Conservation (phyloP, 495 filamentous ascomycete genomes). For the Neurospora sp. region DNA sequence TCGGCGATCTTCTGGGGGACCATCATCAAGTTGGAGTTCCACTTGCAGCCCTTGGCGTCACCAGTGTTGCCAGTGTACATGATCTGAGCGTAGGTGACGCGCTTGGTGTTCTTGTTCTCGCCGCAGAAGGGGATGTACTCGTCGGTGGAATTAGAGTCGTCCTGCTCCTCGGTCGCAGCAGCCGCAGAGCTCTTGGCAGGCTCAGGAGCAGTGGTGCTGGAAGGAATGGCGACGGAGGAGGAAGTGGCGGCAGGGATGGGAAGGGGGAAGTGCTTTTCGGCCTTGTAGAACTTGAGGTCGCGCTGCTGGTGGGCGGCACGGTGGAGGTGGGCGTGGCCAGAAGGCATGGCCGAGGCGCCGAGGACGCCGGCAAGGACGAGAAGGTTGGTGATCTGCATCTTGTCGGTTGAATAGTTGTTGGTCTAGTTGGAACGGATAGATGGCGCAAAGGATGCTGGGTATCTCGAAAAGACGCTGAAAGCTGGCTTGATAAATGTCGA, state of each 20-base stretch:
- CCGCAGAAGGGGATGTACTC: slow-evolving; percentile 19
- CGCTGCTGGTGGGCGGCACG: slow-evolving; percentile 16
- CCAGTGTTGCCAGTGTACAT: slow-evolving; percentile 27
- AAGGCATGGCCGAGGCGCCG: slow-evolving; percentile 20
- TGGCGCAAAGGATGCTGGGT: background rate
- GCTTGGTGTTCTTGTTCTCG: slow-evolving; percentile 17
- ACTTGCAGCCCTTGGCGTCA: slow-evolving; percentile 16
- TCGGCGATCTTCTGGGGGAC: slow-evolving; percentile 24
- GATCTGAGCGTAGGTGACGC: slow-evolving; percentile 25
- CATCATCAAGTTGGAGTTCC: slow-evolving; percentile 30
- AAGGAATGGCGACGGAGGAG: background rate
- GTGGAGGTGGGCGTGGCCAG: slow-evolving; percentile 24
- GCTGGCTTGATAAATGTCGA: background rate
- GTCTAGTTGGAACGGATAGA: slow-evolving; percentile 1
- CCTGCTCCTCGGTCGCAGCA: background rate
- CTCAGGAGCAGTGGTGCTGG: background rate
- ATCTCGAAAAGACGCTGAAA: background rate
- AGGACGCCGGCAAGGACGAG: slow-evolving; percentile 21
- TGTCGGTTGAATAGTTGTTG: slow-evolving; percentile 2
- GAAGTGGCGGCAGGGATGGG: background rate
- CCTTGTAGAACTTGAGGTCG: slow-evolving; percentile 16
- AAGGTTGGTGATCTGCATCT: slow-evolving; percentile 21
- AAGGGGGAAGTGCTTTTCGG: slow-evolving; percentile 8
- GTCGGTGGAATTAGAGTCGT: background rate
- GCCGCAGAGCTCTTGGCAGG: background rate